Base-by-base conservation (phyloP, 495 filamentous ascomycete genomes). In the Penicillium manginii region DNA sequence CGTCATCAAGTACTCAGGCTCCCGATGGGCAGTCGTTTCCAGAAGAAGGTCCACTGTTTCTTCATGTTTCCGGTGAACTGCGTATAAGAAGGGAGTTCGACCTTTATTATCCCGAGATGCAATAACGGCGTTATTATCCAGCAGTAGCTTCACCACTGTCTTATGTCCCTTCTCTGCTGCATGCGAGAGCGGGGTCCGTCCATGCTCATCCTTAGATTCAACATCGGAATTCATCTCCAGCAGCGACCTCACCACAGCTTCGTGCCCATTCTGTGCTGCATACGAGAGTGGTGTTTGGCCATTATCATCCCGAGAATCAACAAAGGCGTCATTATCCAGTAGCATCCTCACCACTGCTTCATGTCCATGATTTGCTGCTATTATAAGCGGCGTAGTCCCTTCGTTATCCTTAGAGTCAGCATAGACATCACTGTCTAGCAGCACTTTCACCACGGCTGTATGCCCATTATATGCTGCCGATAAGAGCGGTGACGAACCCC, bases 381-480 rank as follows among this genome's bases (percentile, higher is more conserved):
- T 3, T 35, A 8, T 3, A 2, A 35, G 33, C 14, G 8, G 3
- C 35, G 49, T 52, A 17, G 14, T 26, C 35, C 29, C 23, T 15
- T 33, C 4, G 17, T 31, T 31, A 35, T 35, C 49, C 32, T 51
- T 11, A 31, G 26, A 31, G 12, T 35, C 49, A 23, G 35, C 12
- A 33, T 35, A 2, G 1, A 32, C 7, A 14, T 21, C n/a, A 6
- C 17, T 32, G 23, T 12, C 32, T 15, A 35, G 29, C 2, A 51
- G 11, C 14, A 12, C 2, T 8, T 51, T 18, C 31, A 51, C 49
- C 35, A 31, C 4, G 26, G 3, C 12, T n/a, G 5, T 31, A 35
- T 51, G 29, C 4, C 31, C 49, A 51, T 51, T 51, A n/a, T 11
- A 10, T 17, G 32, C 49, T 14, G 49, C 49, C 49, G 7, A 51